Evolutionary conservation across 768 basidiomycete genomes (phyloP), one percentile per base, ranked within the genome.

Genomic region (Mycena haematopus): DNA sequence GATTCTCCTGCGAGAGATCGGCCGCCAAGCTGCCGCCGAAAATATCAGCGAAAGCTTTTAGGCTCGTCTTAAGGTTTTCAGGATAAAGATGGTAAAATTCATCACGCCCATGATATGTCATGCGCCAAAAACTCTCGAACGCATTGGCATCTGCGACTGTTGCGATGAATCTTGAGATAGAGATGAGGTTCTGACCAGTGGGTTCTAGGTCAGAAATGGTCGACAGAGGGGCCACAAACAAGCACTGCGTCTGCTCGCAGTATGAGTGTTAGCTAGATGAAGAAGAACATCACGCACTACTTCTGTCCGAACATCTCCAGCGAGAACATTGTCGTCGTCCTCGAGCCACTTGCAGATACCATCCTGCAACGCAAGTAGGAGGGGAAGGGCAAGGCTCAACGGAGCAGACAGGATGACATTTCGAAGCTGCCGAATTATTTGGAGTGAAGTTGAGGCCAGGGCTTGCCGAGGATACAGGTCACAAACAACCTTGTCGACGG

Each of bases 61-160:
- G 71, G 45, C 79, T 82, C 13, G 73, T 74, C 52, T 77, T 79
- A 63, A 86, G 74, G 21, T 72, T 74, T 7, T 72, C 68, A 0
- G 87, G 84, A 59, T 83, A 82, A 19, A 69, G 59, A 0, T 65
- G 42, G 52, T 69, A 71, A 29, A 81, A 77, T 33, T 80, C 74
- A 27, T 71, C 71, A 36, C 69, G 74, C n/a, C 73, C 73, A 35
- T 84, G 80, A 68, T 85, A 88, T 3, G 84, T 84, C 40, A 73
- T 72, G n/a, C 77, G 77, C 88, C 88, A 90, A 69, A 85, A 89
- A 2, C 71, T 73, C 65, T 79, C 77, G 62, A 89, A 90, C 1
- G 82, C 79, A 7, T 81, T 67, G 0, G 85, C 82, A 33, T 68
- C 74, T 65, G 89, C 88, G 0, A 81, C 81, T 3, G 86, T 82